A percentile compares a stretch with the other conserved stretches of the same genome.
phyloP scores from a whole-genome alignment of 768 basidiomycete genomes.

The Gloeophyllum trabeum region DNA sequence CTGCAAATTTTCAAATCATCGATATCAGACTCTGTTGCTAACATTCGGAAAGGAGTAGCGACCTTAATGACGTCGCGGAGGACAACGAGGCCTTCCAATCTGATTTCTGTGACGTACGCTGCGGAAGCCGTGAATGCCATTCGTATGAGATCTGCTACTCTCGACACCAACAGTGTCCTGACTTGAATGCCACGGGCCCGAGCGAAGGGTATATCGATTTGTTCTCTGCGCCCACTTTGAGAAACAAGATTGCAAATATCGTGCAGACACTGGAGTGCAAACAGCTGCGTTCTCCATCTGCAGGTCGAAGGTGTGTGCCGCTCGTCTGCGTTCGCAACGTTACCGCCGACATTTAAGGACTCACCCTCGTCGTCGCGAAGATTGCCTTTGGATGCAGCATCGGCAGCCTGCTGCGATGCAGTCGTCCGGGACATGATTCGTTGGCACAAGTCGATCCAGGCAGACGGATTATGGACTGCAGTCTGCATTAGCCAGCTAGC shows the following conservation, averaged over 20 bases:
- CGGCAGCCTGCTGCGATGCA: constrained; percentile 64
- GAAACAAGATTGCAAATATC: constrained; percentile 73
- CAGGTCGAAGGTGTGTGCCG: constrained; percentile 45
- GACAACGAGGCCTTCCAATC: constrained; percentile 82
- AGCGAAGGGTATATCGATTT: constrained; percentile 71
- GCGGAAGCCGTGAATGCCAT: constrained; percentile 98
- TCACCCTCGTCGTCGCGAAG: constrained; percentile 88
- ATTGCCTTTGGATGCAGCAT: constrained; percentile 42
- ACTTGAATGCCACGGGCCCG: constrained; percentile 43
- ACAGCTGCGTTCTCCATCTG: constrained; percentile 93
- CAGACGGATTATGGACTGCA: constrained; percentile 83
- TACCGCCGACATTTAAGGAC: constrained; percentile 60
- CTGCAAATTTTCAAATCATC: constrained; percentile 36
- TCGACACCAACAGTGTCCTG: constrained; percentile 63
- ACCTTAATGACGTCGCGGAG: constrained; percentile 90
- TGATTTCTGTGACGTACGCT: constrained; percentile 92
- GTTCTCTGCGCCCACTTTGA: constrained; percentile 66
- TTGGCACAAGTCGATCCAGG: constrained; percentile 97
- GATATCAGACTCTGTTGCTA: too few species aligned
- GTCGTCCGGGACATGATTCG: constrained; percentile 94
- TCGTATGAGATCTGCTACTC: constrained; percentile 87
- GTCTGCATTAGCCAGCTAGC: constrained; percentile 93
- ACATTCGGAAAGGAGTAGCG: constrained; percentile 6
- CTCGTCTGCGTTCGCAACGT: constrained; percentile 26
- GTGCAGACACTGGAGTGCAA: constrained; percentile 88